Evolutionary conservation across 108 stramenopile species (phyloP).

Genomic region (Cyclostephanos tholiformis): DNA sequence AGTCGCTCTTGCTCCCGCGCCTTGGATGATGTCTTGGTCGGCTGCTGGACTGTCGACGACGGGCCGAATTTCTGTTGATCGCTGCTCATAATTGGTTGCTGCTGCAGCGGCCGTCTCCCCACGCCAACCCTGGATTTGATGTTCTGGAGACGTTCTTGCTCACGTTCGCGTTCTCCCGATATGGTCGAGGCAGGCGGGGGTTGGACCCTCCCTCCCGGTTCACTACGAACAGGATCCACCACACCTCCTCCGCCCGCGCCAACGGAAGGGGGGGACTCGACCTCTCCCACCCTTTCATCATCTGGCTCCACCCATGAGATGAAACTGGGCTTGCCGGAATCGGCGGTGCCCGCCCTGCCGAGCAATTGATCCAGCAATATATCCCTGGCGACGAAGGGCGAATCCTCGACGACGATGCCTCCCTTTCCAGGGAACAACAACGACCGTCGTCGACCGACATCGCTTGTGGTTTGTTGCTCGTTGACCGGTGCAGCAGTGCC

Average conservation of each 20-base stretch:
- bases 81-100: neutral
- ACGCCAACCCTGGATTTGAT: slow-evolving; percentile 13
- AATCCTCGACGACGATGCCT: slow-evolving; percentile 29
- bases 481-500: neutral
- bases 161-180: slow-evolving; percentile 27
- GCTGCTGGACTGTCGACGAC: slow-evolving; percentile 12
- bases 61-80: slow-evolving; percentile 12
- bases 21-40: slow-evolving; percentile 21
- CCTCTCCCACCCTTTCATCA: slow-evolving; percentile 1
- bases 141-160: slow-evolving; percentile 26
- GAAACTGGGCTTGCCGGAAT: slow-evolving; percentile 15
- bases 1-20: slow-evolving; percentile 26
- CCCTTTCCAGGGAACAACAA: slow-evolving; percentile 32
- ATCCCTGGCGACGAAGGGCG: slow-evolving; percentile 28
- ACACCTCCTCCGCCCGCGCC: neutral
- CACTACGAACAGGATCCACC: neutral
- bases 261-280: neutral
- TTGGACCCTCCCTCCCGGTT: neutral
- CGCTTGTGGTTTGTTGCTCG: neutral
- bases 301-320: slow-evolving; percentile 25
- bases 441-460: neutral
- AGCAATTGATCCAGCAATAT: slow-evolving; percentile 24
- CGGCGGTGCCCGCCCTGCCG: slow-evolving; percentile 12
- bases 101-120: slow-evolving; percentile 2
- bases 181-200: slow-evolving; percentile 8